Evolutionary conservation across 2,329 filamentous ascomycete genomes (phyloP).

Genomic region (Xylariaceae sp.): DNA sequence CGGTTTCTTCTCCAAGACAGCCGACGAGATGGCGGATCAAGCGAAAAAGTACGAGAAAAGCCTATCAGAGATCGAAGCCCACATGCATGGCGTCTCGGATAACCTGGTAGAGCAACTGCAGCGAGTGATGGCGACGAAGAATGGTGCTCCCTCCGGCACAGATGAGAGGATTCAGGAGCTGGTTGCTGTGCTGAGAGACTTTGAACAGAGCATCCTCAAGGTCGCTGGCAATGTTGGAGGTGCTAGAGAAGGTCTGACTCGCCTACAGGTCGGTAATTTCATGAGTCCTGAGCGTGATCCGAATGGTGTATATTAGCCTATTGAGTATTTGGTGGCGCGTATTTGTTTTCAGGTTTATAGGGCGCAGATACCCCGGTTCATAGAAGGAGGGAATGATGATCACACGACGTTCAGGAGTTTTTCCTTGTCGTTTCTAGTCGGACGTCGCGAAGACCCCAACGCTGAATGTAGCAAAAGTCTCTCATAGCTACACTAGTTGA

Average conservation of each 20-base stretch:
- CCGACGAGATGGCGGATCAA: conserved; percentile 56
- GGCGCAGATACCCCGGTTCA: conserved; percentile 27
- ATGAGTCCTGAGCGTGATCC: conserved; percentile 30
- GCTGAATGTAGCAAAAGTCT: neutral
- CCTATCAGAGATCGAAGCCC: conserved; percentile 59
- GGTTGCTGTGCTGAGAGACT: conserved; percentile 56
- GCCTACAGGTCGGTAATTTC: conserved; percentile 48
- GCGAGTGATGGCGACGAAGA: conserved; percentile 42
- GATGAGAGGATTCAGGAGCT: conserved; percentile 47
- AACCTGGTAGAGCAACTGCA: conserved; percentile 55
- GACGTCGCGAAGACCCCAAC: neutral
- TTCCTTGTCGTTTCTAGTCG: neutral
- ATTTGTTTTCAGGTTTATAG: conserved; percentile 10
- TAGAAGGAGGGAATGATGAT: neutral
- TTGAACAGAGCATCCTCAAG: conserved; percentile 58
- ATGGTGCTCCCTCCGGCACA: conserved; percentile 33
- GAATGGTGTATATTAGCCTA: conserved; percentile 28
- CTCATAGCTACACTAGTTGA: too few species aligned
- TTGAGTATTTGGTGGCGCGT: conserved; percentile 6
- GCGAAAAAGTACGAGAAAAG: conserved; percentile 53
- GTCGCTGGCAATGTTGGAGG: conserved; percentile 56
- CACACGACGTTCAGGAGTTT: neutral
- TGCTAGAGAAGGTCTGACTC: conserved; percentile 55
- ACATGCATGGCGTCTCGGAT: conserved; percentile 58
- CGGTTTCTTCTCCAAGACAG: conserved; percentile 56